Conservation (phyloP, 2,329 filamentous ascomycete genomes). For the Pestalotiopsis sp. region DNA sequence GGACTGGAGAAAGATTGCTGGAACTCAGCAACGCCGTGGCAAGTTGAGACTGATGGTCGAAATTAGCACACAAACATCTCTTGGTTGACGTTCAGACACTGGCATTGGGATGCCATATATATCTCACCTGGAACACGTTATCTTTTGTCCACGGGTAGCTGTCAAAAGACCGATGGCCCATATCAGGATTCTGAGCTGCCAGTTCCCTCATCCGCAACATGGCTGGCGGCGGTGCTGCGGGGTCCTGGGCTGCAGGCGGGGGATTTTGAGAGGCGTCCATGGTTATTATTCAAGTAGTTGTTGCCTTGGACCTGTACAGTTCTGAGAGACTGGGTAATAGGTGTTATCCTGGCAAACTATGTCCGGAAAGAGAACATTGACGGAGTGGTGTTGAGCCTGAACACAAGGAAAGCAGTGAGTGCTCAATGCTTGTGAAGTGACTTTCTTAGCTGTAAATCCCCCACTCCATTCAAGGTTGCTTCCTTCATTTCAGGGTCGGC, state of each 20-base stretch:
- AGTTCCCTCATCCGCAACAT: constrained; percentile 27
- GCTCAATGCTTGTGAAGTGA: neutral
- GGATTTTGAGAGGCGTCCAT: constrained; percentile 7
- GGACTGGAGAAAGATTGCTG: neutral
- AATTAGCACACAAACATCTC: neutral
- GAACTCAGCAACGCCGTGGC: constrained; percentile 13
- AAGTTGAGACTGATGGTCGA: constrained; percentile 7
- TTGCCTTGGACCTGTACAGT: neutral
- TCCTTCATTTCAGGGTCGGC: neutral
- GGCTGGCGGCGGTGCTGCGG: neutral
- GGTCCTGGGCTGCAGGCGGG: neutral
- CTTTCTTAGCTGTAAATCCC: neutral
- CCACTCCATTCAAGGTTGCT: neutral
- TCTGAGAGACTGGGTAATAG: too few species aligned
- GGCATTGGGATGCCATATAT: neutral
- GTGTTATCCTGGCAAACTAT: too few species aligned
- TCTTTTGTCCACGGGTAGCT: constrained; percentile 19
- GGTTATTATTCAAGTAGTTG: neutral
- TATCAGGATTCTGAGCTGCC: constrained; percentile 26
- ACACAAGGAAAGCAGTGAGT: neutral
- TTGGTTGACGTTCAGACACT: neutral
- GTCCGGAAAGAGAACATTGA: too few species aligned
- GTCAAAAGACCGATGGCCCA: constrained; percentile 14
- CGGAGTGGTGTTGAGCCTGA: neutral
- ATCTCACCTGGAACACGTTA: constrained; percentile 14